Evolutionary conservation across 2,329 filamentous ascomycete genomes (phyloP).

Genomic region (Monilinia aucupariae): DNA sequence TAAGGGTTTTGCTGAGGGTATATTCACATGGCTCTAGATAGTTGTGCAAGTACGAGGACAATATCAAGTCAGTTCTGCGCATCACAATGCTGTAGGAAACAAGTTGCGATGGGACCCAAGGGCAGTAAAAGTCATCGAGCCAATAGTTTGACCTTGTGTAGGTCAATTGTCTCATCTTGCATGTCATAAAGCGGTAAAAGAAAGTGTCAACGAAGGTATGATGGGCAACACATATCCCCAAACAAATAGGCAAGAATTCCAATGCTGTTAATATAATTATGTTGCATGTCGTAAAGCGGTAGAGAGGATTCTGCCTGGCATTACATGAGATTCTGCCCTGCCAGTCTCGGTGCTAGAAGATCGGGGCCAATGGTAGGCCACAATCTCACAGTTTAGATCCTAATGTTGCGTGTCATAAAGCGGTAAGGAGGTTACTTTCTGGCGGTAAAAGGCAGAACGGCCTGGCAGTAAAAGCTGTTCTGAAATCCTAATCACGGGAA

Average conservation of each 20-base stretch:
- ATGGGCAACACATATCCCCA: background rate
- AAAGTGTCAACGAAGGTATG: background rate
- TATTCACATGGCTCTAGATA: too few species aligned
- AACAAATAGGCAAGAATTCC: background rate
- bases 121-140: background rate
- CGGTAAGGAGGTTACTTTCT: background rate
- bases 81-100: background rate
- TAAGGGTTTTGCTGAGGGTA: too few species aligned
- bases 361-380: background rate
- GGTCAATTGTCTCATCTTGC: background rate
- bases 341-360: too few species aligned
- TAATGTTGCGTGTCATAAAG: background rate
- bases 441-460: background rate
- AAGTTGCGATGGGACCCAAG: background rate
- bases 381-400: background rate
- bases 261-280: background rate
- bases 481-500: background rate
- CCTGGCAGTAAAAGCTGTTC: background rate
- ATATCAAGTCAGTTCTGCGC: background rate
- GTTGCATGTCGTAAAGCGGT: slow-evolving; percentile 1
- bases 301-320: background rate
- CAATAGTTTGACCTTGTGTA: background rate
- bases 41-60: too few species aligned
- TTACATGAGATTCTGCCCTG: background rate
- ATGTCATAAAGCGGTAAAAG: background rate